Evolutionary conservation across 2,329 filamentous ascomycete genomes (phyloP), one percentile per base, ranked within the genome.

Genomic region (Plenodomus tracheiphilus): DNA sequence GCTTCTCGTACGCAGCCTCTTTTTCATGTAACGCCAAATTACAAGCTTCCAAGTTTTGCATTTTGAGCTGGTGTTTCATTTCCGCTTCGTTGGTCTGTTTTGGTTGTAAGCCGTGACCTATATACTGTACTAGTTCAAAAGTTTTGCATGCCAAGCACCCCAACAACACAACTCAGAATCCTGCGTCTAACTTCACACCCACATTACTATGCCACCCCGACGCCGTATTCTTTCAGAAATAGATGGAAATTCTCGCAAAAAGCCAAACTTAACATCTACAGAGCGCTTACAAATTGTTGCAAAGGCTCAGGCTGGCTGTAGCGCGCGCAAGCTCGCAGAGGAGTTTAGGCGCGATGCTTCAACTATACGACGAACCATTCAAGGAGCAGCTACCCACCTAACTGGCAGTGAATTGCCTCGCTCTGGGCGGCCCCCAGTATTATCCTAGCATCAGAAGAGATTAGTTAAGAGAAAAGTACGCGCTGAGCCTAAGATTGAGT

Each of bases 401-500:
- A 25, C n/a, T n/a, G 22, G 22, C 10, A 25, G 22, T n/a, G 36
- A 49, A 25, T 18, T 15, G 18, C 51, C 44, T 41, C 30, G 41
- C 4, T 30, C 25, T 19, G 39, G 51, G 6, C 19, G 30, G 2
- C 45, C 41, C 8, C 19, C 13, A 10, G 22, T 39, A 21, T 20
- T 51, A 38, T 46, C 34, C 16, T 21, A 15, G 40, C 34, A 44
- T n/a, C 11, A 45, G 36, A 21, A 39, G 18, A 41, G 39, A 17
- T 15, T 47, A 2, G 35, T 51, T 2, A 46, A 43, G 43, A 18
- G 25, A 2, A 37, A 36, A 10, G 45, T 32, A 18, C 22, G 41
- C 30, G 41, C 40, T 19, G 19, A 18, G 10, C 46, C 42, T 10
- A 54, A 51, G 32, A 51, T 54, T 35, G 19, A 43, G 28, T 54